Percentiles rank a stretch among this genome's conserved stretches.
Evolutionary conservation across 805 yeast genomes (phyloP).

Genomic region (Cyberlindnera saturnus): DNA sequence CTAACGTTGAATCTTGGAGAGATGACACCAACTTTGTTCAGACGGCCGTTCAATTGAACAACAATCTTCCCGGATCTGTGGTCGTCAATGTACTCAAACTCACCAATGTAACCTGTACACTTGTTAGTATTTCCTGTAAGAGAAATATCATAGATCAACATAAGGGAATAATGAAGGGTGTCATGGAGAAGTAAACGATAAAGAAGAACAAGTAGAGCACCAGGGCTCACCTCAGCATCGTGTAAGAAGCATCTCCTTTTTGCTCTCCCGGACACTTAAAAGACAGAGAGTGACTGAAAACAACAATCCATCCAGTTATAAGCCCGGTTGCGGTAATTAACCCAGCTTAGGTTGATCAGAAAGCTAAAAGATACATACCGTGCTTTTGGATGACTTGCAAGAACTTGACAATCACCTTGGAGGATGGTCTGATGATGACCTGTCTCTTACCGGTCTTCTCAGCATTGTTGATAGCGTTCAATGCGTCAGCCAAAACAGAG

Average conservation of each 20-base stretch:
- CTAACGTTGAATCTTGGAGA: conserved; percentile 98
- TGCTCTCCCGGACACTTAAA: conserved; percentile 93
- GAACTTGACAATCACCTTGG: conserved; percentile 96
- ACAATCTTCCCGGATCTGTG: conserved; percentile 99
- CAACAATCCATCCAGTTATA: conserved; percentile 98
- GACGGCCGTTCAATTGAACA: conserved; percentile 94
- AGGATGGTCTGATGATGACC: conserved; percentile 95
- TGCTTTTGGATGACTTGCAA: conserved; percentile 96
- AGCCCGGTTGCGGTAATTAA: conserved; percentile 55
- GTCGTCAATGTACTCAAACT: conserved; percentile 96
- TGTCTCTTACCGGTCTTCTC: conserved; percentile 99
- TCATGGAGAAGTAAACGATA: conserved; percentile 31
- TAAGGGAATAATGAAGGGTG: conserved; percentile 13
- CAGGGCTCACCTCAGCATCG: conserved; percentile 20
- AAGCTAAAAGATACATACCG: conserved; percentile 92
- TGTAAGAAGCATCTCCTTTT: conserved; percentile 29
- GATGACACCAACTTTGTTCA: conserved; percentile 98
- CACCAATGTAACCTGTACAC: conserved; percentile 70
- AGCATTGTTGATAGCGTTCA: conserved; percentile 97
- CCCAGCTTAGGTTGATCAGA: neutral
- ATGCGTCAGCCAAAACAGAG: conserved; percentile 97
- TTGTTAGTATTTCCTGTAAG: too few species aligned
- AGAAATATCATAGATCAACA: too few species aligned
- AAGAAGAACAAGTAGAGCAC: conserved; percentile 6
- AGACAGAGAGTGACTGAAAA: conserved; percentile 87